Evolutionary conservation across 1,139 yeast species (phyloP), one percentile per base, ranked within the genome.

Genomic region (Geotrichum australiense): DNA sequence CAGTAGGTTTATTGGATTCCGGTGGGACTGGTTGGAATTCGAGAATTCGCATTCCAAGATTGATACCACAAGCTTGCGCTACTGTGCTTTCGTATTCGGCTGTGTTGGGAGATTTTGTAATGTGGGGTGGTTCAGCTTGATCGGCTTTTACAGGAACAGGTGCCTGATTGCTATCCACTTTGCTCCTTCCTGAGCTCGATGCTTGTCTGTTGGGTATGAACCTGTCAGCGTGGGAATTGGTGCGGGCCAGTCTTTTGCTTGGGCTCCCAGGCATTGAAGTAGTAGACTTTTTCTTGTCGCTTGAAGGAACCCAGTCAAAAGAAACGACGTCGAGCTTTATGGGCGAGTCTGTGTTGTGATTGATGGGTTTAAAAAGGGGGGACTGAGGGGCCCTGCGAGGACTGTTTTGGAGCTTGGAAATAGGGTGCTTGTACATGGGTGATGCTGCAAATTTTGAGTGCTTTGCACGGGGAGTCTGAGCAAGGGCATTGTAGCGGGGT

Each of bases 51-150:
- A 86, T 82, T 51, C 86, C 82, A 58, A 86, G 76, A 44, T 84
- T 83, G 42, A 89, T 70, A 0, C 97, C 97, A 2, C 96, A 87
- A 0, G 96, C 96, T 59, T 84, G 85, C 0, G 97, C 97, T 7
- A 89, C 95, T 38, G 86, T 81, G 53, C 80, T 78, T 60, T 83
- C 84, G 59, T 86, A 86, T 18, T 47, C 48, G 31, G 40, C 23
- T 21, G 44, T 32, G 2, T 46, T 39, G 4, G 44, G 44, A 2
- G 46, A 39, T 18, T 47, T 47, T 35, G 40, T 24, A 20, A 42
- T 32, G 2, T 46, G 36, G 4, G 44, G 44, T 2, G 46, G 37
- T 3, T 53, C 46, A 5, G 46, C 20, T n/a, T 53, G 54, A 12
- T 26, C 23, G 15, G 36, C 39, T 3, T 34, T 29, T 6, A 21